Conservation (phyloP, 2,329 filamentous ascomycete genomes). For the Claviceps sorghi region DNA sequence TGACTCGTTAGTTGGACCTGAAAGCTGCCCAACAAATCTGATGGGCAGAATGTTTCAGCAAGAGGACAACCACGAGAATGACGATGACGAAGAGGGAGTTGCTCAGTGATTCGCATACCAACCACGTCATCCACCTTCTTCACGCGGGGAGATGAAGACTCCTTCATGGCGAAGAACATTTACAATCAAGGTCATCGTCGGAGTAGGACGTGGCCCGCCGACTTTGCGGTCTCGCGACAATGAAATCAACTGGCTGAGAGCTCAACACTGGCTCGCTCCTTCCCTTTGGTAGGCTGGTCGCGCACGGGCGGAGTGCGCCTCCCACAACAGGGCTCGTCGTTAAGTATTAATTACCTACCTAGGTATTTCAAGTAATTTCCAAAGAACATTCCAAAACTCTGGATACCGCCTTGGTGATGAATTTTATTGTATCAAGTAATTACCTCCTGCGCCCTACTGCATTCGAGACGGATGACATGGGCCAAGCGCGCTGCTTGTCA, state of each 20-base stretch:
- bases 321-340: not conserved
- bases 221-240: not conserved
- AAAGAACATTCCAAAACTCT: not conserved
- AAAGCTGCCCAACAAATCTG: slow-evolving; percentile 17
- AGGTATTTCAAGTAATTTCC: not conserved
- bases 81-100: not conserved
- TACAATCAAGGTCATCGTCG: not conserved
- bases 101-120: not conserved
- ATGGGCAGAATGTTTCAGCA: not conserved
- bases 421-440: not conserved
- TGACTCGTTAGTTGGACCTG: slow-evolving; percentile 10
- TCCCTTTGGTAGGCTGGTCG: not conserved
- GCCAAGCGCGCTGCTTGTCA: not conserved
- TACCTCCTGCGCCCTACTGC: not conserved
- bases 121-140: slow-evolving; percentile 2
- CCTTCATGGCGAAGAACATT: not conserved
- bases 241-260: not conserved
- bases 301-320: not conserved
- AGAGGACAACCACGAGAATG: not conserved
- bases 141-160: not conserved
- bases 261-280: not conserved
- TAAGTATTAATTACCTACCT: not conserved
- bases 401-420: not conserved
- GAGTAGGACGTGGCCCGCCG: too few relatives aligned
- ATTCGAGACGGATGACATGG: not conserved